Evolutionary conservation across 1,284 basidiomycete species (phyloP), one percentile per base, ranked within the genome.

Genomic region (Heterobasidion irregulare): DNA sequence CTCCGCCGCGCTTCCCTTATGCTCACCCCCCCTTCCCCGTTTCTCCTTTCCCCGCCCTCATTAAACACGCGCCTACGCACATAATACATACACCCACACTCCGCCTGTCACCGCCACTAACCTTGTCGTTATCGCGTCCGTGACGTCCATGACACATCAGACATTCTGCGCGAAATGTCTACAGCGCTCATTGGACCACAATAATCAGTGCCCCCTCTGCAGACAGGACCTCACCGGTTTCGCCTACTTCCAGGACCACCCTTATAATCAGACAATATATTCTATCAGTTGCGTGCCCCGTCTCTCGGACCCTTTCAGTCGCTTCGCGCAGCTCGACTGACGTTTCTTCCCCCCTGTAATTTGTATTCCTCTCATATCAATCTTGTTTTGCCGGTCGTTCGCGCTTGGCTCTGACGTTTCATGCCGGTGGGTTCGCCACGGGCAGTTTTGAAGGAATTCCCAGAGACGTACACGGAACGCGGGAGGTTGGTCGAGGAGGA

Each of bases 91-190:
- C 26, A 5, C 26, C 26, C 26, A 26, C 26, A 26, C 26, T 26
- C 26, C 26, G 26, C 26, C 26, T 26, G 26, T 26, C 26, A 26
- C 26, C 26, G 26, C 26, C 26, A 26, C 26, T 26, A 26, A 26
- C 26, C 26, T 26, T 26, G 26, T 26, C 26, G 26, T 26, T 26
- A 26, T 26, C 26, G 26, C 26, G 26, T 2, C 26, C 26, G 26
- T 26, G 26, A 26, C 26, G 26, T 26, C 26, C 26, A 26, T 26
- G 26, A 26, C 26, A 26, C 26, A 36, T 3, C 66, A 94, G 89
- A 95, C 94, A 0, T 98, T 95, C 70, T 98, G 96, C 69, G 77
- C 82, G 10, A 83, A 82, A 63, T 98, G 94, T 71, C 80, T 98
- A 32, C 85, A 92, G 56, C 85, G 94, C 50, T 89, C 92, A 8